Base-by-base conservation (phyloP, 1,284 basidiomycete species). In the Mrakiaceae sp. region DNA sequence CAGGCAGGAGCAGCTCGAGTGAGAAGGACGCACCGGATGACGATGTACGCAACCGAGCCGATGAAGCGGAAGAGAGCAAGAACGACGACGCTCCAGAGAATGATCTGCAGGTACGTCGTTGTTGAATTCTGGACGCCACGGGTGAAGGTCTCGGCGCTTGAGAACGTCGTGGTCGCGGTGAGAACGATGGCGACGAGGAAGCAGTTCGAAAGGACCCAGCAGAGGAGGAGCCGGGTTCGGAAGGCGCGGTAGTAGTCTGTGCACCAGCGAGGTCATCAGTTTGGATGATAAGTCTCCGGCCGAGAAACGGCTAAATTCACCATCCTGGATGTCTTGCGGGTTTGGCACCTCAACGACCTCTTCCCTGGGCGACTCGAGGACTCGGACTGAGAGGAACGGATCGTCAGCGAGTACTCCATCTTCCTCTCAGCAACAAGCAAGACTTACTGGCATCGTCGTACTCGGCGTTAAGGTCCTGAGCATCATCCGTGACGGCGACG, bases 181-280 rank as follows among this genome's bases (percentile, higher is more conserved):
- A 66, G 27, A 48, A 66, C 65, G 58, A 66, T 53, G 11, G 65
- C 65, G 50, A 66, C 61, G n/a, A 66, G 60, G 50, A 66, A 66
- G 9, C 61, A 60, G 50, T 66, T 66, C 14, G 56, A 59, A n/a
- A 66, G 61, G 51, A 66, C 65, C 65, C 65, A 66, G 11, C 56
- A 54, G 43, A 66, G 49, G 27, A 66, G 61, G 40, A 65, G 64
- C 27, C 65, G 48, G 2, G 65, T 66, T 51, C 65, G 56, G 56
- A 66, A 66, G 3, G 60, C 47, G 46, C 63, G 62, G 62, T 66
- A 66, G 58, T 63, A 66, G 61, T 66, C 65, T 62, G 50, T 27
- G 6, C 16, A 27, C 27, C 27, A 27, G 27, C 27, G 27, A 27
- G 27, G 27, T 27, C 27, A 27, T 27, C 27, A 27, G 27, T 27